A percentile compares a stretch with the other conserved stretches of the same genome.
Evolutionary conservation across 495 filamentous ascomycete species (phyloP).

Genomic region (Neurospora intermedia): DNA sequence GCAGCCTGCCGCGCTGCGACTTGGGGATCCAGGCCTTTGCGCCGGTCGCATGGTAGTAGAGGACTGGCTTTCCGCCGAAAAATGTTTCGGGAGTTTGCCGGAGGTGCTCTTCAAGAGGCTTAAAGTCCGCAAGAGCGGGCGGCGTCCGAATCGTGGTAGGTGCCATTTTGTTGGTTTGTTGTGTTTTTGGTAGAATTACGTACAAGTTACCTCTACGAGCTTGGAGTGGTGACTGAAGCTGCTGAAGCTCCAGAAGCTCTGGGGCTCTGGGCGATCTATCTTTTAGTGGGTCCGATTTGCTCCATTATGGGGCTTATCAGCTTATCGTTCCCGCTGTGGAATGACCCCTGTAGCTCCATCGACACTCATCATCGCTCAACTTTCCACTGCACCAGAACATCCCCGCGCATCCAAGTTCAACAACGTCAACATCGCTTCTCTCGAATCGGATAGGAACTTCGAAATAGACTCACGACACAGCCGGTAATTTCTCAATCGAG

Average conservation of each 20-base stretch:
- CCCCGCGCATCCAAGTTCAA: neutral
- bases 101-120: conserved; percentile 66
- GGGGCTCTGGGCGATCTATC: neutral
- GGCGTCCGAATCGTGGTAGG: conserved; percentile 30
- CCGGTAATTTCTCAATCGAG: neutral
- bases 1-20: conserved; percentile 33
- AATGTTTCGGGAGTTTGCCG: conserved; percentile 77
- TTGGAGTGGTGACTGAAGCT: conserved; percentile 7
- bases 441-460: too few relatives aligned
- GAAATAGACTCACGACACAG: too few relatives aligned
- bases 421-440: neutral
- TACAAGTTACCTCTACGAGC: neutral
- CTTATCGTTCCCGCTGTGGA: conserved; percentile 10
- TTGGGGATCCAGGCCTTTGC: conserved; percentile 48
- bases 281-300: conserved; percentile 13
- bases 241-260: conserved; percentile 3
- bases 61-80: conserved; percentile 64
- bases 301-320: conserved; percentile 1
- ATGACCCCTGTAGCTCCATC: neutral
- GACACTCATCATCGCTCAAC: neutral
- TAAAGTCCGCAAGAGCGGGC: conserved; percentile 46
- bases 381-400: neutral
- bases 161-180: conserved; percentile 16
- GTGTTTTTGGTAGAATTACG: conserved; percentile 1
- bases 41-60: conserved; percentile 59